Evolutionary conservation across 2,329 filamentous ascomycete species (phyloP).

Genomic region (Scedosporium minutisporum): DNA sequence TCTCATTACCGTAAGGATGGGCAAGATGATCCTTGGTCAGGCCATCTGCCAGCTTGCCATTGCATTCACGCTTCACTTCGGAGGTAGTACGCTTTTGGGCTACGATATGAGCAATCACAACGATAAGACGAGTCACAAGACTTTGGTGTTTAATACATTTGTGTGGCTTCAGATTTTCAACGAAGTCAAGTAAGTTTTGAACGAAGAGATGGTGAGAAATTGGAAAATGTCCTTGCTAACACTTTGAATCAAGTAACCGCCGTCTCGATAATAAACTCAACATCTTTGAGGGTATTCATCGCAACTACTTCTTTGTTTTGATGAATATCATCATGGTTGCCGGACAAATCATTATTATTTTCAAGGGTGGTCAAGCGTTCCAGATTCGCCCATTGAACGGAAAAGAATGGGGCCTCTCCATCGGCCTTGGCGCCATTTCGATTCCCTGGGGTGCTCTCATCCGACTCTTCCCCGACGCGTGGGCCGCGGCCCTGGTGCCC

Average conservation of each 20-base stretch:
- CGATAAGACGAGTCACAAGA: constrained; percentile 27
- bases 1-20: constrained; percentile 61
- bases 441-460: constrained; percentile 65
- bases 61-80: constrained; percentile 52
- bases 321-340: constrained; percentile 78
- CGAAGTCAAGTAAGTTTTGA: constrained; percentile 46
- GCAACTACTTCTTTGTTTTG: constrained; percentile 71
- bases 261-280: constrained; percentile 82
- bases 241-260: constrained; percentile 45
- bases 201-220: no score
- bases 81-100: constrained; percentile 43
- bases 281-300: constrained; percentile 71
- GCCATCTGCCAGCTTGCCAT: constrained; percentile 51
- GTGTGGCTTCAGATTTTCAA: constrained; percentile 76
- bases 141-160: constrained; percentile 60
- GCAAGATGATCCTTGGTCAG: constrained; percentile 57
- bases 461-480: constrained; percentile 61
- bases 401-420: constrained; percentile 73
- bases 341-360: constrained; percentile 77
- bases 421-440: constrained; percentile 66
- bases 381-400: constrained; percentile 54
- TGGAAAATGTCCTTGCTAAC: constrained; percentile 23
- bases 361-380: constrained; percentile 69
- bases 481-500: constrained; percentile 15
- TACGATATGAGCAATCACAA: constrained; percentile 30